These are phyloP conservation scores for Ogataea siamensis DNA, from an alignment of 805 yeast genomes.

Conservation along the genomic window DNA sequence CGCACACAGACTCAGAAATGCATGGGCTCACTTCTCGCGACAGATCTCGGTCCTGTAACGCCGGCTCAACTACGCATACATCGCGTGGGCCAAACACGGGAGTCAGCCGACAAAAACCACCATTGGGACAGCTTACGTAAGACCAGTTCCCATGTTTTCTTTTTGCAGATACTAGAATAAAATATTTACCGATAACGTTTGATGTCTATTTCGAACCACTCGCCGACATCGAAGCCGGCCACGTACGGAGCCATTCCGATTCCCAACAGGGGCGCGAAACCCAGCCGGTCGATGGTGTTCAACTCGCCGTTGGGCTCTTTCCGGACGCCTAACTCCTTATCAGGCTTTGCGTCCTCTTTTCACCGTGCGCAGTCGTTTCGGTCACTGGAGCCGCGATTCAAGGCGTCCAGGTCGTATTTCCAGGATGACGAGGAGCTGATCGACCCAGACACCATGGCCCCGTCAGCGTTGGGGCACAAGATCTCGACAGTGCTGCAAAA, in stretches of 20 bases:
- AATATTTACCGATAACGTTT: constrained; percentile 2
- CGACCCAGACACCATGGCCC: constrained; percentile 68
- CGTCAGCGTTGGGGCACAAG: constrained; percentile 61
- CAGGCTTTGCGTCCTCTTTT: constrained; percentile 76
- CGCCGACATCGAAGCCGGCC: constrained; percentile 5
- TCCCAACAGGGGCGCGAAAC: constrained; percentile 21
- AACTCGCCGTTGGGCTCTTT: constrained; percentile 54
- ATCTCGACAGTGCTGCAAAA: constrained; percentile 49
- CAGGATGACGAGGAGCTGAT: constrained; percentile 59
- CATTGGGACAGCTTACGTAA: no score
- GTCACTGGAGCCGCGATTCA: constrained; percentile 53
- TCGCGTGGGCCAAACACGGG: no score
- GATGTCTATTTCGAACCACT: constrained; percentile 9
- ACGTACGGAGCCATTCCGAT: constrained; percentile 27
- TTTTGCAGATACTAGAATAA: no score
- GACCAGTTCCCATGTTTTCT: no score
- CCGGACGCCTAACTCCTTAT: constrained; percentile 64
- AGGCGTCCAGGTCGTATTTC: constrained; percentile 63
- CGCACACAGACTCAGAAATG: no score
- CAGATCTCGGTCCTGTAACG: no score
- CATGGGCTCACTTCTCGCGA: no score
- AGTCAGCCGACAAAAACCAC: no score
- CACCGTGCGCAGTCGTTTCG: constrained; percentile 73
- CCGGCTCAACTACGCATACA: no score
- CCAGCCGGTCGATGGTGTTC: constrained; percentile 25